Percentiles rank a stretch among this genome's conserved stretches.
These are phyloP conservation scores for Termitomyces sp. DNA, from an alignment of 768 basidiomycete species.

Conservation along the genomic window DNA sequence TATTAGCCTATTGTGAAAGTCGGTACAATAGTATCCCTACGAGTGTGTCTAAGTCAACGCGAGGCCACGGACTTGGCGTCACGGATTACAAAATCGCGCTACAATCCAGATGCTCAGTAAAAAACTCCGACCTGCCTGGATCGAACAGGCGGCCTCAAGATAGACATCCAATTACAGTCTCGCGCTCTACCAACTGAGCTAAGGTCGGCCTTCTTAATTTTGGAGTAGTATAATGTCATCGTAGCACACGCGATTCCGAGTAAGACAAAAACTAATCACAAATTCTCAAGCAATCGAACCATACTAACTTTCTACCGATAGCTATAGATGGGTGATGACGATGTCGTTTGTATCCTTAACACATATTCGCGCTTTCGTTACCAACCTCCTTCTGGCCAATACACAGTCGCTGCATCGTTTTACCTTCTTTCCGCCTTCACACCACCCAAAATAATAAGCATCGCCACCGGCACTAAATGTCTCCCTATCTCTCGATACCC, in stretches of 20 bases:
- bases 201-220: too few species aligned
- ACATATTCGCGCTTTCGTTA: slow-evolving; percentile 42
- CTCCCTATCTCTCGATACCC: slow-evolving; percentile 62
- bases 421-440: slow-evolving; percentile 23
- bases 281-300: too few species aligned
- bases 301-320: too few species aligned
- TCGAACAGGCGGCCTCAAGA: slow-evolving; percentile 15
- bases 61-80: too few species aligned
- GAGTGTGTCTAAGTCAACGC: too few species aligned
- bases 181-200: slow-evolving; percentile 45
- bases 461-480: slow-evolving; percentile 85
- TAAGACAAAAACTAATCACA: too few species aligned
- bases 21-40: too few species aligned
- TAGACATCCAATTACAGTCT: slow-evolving; percentile 30
- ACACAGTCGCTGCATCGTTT: slow-evolving; percentile 62
- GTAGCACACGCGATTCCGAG: too few species aligned
- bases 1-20: too few species aligned
- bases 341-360: slow-evolving; percentile 28
- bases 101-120: too few species aligned
- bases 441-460: slow-evolving; percentile 52
- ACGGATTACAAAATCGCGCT: too few species aligned
- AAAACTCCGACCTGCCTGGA: slow-evolving; percentile 12
- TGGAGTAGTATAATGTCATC: too few species aligned
- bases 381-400: slow-evolving; percentile 48
- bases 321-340: slow-evolving; percentile 8